Evolutionary conservation across 495 filamentous ascomycete species (phyloP).

Genomic region (Podospora tetraspora): DNA sequence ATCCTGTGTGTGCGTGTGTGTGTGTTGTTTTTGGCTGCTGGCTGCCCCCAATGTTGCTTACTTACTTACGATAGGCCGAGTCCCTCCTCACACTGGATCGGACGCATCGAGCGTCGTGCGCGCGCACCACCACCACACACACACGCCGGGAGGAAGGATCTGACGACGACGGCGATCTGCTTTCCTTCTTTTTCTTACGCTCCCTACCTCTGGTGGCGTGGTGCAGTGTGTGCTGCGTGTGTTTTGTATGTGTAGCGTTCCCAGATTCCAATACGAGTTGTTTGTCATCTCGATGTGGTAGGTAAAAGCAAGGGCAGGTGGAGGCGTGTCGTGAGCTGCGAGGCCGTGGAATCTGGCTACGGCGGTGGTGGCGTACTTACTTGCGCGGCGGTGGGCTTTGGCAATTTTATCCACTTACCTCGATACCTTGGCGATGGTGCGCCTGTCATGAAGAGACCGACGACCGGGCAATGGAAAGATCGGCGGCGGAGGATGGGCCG

Average conservation of each 20-base stretch:
- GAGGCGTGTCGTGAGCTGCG: neutral
- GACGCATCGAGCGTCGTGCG: neutral
- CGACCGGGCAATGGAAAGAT: neutral
- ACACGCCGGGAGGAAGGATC: neutral
- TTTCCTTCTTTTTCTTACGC: neutral
- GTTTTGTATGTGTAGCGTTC: neutral
- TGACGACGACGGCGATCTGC: neutral
- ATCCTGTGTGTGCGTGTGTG: neutral
- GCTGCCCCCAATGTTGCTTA: neutral
- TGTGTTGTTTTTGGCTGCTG: neutral
- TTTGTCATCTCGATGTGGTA: neutral
- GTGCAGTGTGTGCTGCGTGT: neutral
- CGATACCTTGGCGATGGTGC: neutral
- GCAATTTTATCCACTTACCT: neutral
- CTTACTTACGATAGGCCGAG: neutral
- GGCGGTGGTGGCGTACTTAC: neutral
- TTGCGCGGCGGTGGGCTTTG: neutral
- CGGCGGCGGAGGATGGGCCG: neutral
- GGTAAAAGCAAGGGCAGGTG: neutral
- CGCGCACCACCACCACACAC: neutral
- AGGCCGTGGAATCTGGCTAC: neutral
- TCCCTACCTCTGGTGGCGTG: neutral
- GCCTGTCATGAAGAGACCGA: neutral
- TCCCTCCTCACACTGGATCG: neutral
- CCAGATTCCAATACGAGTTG: neutral